phyloP scores from a whole-genome alignment of 495 filamentous ascomycete species.

The Daldinia vernicosa region DNA sequence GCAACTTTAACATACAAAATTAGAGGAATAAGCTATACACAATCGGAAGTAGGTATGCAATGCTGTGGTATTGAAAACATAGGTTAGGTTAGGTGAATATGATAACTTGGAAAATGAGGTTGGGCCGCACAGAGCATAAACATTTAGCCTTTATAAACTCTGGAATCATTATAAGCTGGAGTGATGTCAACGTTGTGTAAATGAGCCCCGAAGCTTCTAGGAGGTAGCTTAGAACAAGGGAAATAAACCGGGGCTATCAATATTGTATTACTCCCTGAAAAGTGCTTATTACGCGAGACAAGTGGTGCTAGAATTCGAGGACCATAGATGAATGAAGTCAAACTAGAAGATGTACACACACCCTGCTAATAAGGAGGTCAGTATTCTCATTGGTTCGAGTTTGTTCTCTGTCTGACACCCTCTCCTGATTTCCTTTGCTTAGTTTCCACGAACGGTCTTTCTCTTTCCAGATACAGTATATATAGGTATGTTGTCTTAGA shows the following conservation, averaged over 20 bases:
- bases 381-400: slow-evolving; percentile 6
- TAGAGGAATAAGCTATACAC: slow-evolving; percentile 22
- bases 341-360: neutral
- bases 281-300: slow-evolving; percentile 7
- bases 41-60: slow-evolving; percentile 8
- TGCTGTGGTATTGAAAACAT: slow-evolving; percentile 5
- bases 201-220: slow-evolving; percentile 5
- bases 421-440: neutral
- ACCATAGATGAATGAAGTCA: slow-evolving; percentile 1
- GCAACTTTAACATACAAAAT: neutral
- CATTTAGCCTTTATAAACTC: neutral
- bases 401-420: slow-evolving; percentile 10
- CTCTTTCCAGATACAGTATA: slow-evolving; percentile 6
- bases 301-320: neutral
- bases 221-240: slow-evolving; percentile 6
- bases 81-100: neutral
- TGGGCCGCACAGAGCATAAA: slow-evolving; percentile 1
- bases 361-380: slow-evolving; percentile 9
- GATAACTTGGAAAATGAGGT: neutral
- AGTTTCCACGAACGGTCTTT: slow-evolving; percentile 1
- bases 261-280: slow-evolving; percentile 32
- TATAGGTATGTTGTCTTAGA: neutral
- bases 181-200: slow-evolving; percentile 19
- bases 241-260: slow-evolving; percentile 17
- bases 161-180: slow-evolving; percentile 21